phyloP scores from a whole-genome alignment of 495 filamentous ascomycete species.

The Penicillium bovifimosum region DNA sequence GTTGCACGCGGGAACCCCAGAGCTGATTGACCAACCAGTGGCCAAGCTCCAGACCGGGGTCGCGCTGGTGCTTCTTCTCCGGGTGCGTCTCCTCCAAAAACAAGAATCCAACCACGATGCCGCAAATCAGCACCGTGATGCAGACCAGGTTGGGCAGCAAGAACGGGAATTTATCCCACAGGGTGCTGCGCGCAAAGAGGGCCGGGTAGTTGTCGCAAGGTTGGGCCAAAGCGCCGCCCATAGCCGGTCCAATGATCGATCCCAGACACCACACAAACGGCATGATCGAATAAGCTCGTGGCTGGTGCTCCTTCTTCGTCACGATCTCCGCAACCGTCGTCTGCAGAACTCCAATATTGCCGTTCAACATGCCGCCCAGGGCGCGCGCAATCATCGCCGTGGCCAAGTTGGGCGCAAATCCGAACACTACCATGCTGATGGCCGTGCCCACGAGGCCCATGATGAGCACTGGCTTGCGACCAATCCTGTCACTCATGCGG shows the following conservation, averaged over 20 bases:
- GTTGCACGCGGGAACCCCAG: constrained; percentile 38
- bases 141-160: constrained; percentile 92
- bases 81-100: constrained; percentile 95
- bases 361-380: constrained; percentile 87
- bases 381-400: constrained; percentile 84
- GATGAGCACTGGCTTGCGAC: constrained; percentile 87
- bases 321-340: constrained; percentile 93
- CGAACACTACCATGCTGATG: constrained; percentile 89
- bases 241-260: constrained; percentile 80
- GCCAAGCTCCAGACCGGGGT: constrained; percentile 72
- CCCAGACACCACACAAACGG: constrained; percentile 96
- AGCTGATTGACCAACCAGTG: constrained; percentile 58
- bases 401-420: constrained; percentile 78
- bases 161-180: constrained; percentile 85
- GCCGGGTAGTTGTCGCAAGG: constrained; percentile 78
- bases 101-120: constrained; percentile 75
- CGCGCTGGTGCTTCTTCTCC: constrained; percentile 69
- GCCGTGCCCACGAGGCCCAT: constrained; percentile 84
- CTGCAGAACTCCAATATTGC: constrained; percentile 91
- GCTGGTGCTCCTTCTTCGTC: constrained; percentile 85
- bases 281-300: constrained; percentile 93
- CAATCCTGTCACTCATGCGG: constrained; percentile 82
- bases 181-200: constrained; percentile 62
- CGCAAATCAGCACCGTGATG: constrained; percentile 66
- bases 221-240: constrained; percentile 84